Evolutionary conservation across 805 yeast species (phyloP), one percentile per base, ranked within the genome.

Genomic region (Metschnikowia cerradonensis): DNA sequence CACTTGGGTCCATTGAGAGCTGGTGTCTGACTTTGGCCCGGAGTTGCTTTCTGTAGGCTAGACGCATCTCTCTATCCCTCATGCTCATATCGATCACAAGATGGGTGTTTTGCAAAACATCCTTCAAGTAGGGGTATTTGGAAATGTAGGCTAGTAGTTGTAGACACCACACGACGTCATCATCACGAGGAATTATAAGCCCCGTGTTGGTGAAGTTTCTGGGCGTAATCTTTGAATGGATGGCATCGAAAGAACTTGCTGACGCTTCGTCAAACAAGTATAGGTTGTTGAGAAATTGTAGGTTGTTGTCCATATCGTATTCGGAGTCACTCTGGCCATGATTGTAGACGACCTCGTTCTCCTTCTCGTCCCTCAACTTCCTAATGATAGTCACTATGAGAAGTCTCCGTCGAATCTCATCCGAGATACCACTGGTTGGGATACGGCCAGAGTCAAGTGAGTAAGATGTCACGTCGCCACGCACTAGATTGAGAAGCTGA

Each of bases 141-240:
- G 97, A 90, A 39, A 91, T 88, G 67, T 90, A 92, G 13, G 98
- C 98, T 46, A 94, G 68, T 19, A 94, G 76, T 67, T 92, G 98
- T 48, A 92, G 73, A 3, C 96, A 86, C 96, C 97, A 90, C 35
- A 90, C 84, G 15, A 92, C 88, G 63, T 92, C 99, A 64, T 92
- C 97, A 55, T 88, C 96, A 50, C 89, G 80, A 1, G 97, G 97
- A 5, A 90, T 79, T n/a, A 91, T 77, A 20, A 84, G 82, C 1
- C 96, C 96, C 39, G 86, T 68, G 22, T 71, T 75, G 14, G 77
- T 72, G 54, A 73, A 73, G 49, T 59, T 69, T 45, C 78, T 52
- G 3, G 66, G 67, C 1, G 76, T 70, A 34, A 64, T 60, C 54
- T 70, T 63, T 2, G 70, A 55, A 51, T 65, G 67, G 23, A 64